These are phyloP conservation scores for Suhomyces terraborum DNA, from an alignment of 1,139 yeast species.

Conservation along the genomic window DNA sequence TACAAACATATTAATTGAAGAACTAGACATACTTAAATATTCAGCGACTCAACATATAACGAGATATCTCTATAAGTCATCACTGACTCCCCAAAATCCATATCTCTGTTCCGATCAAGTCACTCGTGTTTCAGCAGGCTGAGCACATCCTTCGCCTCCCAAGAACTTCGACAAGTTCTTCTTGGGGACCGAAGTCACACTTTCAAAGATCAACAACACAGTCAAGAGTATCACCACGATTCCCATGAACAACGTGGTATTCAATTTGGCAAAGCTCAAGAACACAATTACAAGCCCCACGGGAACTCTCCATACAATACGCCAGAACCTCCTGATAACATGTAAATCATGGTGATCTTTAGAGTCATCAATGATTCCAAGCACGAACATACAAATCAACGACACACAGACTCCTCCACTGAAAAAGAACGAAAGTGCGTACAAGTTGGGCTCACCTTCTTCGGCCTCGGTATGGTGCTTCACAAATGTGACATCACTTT, in stretches of 20 bases:
- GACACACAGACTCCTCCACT: slow-evolving; percentile 53
- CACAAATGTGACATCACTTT: slow-evolving; percentile 6
- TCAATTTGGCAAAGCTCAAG: slow-evolving; percentile 48
- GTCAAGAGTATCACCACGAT: slow-evolving; percentile 37
- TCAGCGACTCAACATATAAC: no score
- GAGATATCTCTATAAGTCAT: background rate
- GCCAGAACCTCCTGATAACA: slow-evolving; percentile 35
- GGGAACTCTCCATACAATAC: slow-evolving; percentile 45
- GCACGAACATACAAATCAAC: slow-evolving; percentile 33
- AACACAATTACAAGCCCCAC: slow-evolving; percentile 42
- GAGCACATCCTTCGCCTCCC: background rate
- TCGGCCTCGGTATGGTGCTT: slow-evolving; percentile 23
- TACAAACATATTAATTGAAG: no score
- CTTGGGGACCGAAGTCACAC: slow-evolving; percentile 32
- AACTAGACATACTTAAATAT: no score
- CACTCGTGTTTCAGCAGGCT: background rate
- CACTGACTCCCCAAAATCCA: background rate
- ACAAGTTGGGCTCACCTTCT: slow-evolving; percentile 26
- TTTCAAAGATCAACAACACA: slow-evolving; percentile 39
- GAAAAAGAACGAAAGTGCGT: slow-evolving; percentile 48
- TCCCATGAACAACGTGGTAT: slow-evolving; percentile 48
- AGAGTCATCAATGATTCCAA: slow-evolving; percentile 44
- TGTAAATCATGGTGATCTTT: slow-evolving; percentile 36
- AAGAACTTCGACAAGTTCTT: background rate
- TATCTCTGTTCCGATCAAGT: background rate